Conservation (phyloP, 345 rosid species). For the Dipteronia sinensis region DNA sequence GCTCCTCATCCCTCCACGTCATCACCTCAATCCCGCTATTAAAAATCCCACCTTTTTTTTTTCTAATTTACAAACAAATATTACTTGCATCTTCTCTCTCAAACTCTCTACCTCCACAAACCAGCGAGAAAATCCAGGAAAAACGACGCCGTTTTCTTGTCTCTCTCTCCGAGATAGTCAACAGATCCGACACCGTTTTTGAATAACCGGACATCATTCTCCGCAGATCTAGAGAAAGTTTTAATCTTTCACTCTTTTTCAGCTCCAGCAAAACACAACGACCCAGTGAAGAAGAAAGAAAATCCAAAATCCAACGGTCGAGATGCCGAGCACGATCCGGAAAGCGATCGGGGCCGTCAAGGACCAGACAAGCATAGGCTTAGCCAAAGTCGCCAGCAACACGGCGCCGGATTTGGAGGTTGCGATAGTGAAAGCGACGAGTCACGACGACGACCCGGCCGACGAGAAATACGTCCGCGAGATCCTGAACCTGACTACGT, state of each 20-base stretch:
- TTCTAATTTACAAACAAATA: background rate
- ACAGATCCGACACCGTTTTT: conserved; percentile 28
- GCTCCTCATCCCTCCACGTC: conserved; percentile 18
- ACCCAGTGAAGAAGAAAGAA: background rate
- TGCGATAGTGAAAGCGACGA: conserved; percentile 88
- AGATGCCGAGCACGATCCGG: conserved; percentile 69
- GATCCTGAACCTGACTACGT: conserved; percentile 71
- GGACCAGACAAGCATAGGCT: conserved; percentile 76
- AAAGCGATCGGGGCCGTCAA: conserved; percentile 86
- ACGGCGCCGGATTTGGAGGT: conserved; percentile 92
- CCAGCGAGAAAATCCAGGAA: conserved; percentile 13
- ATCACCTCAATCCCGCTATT: conserved; percentile 4
- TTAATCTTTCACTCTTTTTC: background rate
- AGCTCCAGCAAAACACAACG: background rate
- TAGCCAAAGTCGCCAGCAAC: conserved; percentile 81
- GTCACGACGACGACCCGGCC: conserved; percentile 92
- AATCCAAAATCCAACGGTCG: conserved; percentile 9
- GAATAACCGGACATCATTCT: background rate
- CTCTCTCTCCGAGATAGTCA: background rate
- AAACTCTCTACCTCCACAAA: background rate
- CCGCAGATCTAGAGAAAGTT: too few relatives aligned
- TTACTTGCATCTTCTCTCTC: background rate
- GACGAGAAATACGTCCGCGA: conserved; percentile 79
- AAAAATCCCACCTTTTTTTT: conserved; percentile 2
- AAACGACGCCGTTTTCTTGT: conserved; percentile 9